These are phyloP conservation scores for Penicillium sp. DNA, from an alignment of 2,329 filamentous ascomycete species.

Conservation along the genomic window DNA sequence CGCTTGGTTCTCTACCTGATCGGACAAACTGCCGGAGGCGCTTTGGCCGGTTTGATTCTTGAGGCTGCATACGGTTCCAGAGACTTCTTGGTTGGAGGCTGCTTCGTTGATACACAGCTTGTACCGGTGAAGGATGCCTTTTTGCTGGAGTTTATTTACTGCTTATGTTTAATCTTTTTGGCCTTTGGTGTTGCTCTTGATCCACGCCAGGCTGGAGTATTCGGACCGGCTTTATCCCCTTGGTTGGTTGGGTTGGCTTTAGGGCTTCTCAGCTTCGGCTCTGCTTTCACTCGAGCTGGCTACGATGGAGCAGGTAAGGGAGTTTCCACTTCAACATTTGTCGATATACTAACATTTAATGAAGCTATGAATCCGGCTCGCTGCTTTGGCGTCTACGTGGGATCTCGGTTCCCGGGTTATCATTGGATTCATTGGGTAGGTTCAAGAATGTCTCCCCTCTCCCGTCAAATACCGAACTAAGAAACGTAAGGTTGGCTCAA, in stretches of 20 bases:
- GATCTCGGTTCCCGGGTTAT: neutral
- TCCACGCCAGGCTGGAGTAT: neutral
- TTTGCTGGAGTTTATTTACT: neutral
- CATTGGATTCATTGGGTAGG: neutral
- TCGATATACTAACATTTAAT: neutral
- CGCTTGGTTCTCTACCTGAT: neutral
- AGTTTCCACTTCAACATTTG: neutral
- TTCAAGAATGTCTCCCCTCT: neutral
- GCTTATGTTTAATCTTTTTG: neutral
- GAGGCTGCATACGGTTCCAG: neutral
- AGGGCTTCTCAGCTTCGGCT: neutral
- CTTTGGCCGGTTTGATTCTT: neutral
- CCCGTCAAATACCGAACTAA: too few species aligned
- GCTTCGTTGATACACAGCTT: neutral
- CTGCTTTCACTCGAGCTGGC: neutral
- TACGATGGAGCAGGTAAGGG: neutral
- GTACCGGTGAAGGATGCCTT: neutral
- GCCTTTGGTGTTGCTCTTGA: neutral
- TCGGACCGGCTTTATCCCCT: neutral
- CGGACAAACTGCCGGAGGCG: neutral
- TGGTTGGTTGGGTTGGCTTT: neutral
- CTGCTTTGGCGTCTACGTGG: neutral
- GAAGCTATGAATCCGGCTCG: neutral
- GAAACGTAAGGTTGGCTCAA: neutral
- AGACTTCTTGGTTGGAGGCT: neutral